phyloP scores from a whole-genome alignment of 148 eudicot genomes.

The Oxyria digyna region DNA sequence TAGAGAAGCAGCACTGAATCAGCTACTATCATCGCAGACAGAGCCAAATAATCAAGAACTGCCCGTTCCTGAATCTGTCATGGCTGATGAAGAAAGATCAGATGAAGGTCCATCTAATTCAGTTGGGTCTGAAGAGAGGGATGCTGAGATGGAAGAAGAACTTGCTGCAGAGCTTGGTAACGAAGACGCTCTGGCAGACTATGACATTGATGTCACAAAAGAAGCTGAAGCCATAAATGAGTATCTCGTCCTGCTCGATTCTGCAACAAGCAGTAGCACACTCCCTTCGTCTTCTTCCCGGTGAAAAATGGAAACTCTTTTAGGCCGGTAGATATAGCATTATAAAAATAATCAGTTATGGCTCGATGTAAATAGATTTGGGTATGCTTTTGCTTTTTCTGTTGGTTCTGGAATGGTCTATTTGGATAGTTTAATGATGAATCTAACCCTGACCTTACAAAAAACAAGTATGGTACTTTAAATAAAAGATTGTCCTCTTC shows the following conservation, averaged over 20 bases:
- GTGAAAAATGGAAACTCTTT: neutral
- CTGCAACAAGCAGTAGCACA: neutral
- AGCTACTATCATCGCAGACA: constrained; percentile 23
- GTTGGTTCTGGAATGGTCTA: neutral
- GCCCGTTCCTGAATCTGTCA: neutral
- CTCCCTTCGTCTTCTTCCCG: neutral
- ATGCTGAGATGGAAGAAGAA: constrained; percentile 72
- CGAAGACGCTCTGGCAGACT: constrained; percentile 65
- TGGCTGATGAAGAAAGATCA: constrained; percentile 15
- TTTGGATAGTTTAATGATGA: neutral
- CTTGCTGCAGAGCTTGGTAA: constrained; percentile 37
- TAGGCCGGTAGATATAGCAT: neutral
- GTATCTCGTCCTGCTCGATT: constrained; percentile 52
- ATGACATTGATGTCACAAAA: constrained; percentile 77
- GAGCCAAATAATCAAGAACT: constrained; percentile 4
- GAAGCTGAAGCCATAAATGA: constrained; percentile 88
- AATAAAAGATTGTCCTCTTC: neutral
- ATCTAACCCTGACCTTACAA: neutral
- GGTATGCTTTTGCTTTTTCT: neutral
- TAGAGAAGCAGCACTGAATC: no score
- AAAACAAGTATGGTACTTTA: neutral
- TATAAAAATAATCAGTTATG: neutral
- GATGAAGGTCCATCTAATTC: constrained; percentile 19
- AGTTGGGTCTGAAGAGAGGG: constrained; percentile 29
- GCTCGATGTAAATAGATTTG: neutral